Evolutionary conservation across 345 rosid species (phyloP).

Genomic region (Physaria fendleri): DNA sequence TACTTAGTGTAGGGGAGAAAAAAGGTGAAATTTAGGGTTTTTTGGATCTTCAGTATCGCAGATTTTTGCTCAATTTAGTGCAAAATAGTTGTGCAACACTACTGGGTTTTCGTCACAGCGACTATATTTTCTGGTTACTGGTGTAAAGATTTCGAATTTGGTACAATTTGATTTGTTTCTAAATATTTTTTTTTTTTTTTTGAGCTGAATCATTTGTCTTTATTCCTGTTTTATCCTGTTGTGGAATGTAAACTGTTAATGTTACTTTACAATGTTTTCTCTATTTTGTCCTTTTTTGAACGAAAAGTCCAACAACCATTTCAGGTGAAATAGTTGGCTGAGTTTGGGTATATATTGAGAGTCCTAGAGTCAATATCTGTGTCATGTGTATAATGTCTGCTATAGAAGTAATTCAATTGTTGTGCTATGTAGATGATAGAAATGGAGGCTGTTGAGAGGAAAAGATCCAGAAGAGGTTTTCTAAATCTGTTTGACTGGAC

Average conservation of each 20-base stretch:
- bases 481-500: slow-evolving; percentile 81
- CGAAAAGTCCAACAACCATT: background rate
- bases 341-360: background rate
- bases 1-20: background rate
- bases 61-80: background rate
- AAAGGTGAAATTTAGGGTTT: slow-evolving; percentile 23
- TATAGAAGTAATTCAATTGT: slow-evolving; percentile 8
- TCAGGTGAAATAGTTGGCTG: background rate
- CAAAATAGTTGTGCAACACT: no score
- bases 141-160: background rate
- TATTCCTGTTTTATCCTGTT: slow-evolving; percentile 4
- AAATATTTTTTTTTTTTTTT: background rate
- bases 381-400: background rate
- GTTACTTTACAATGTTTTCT: slow-evolving; percentile 12
- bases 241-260: background rate
- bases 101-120: background rate
- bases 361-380: background rate
- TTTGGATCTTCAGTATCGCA: background rate
- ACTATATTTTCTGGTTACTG: background rate
- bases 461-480: slow-evolving; percentile 64
- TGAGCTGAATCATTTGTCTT: slow-evolving; percentile 7
- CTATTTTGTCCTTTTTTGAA: slow-evolving; percentile 10
- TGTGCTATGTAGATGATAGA: slow-evolving; percentile 31
- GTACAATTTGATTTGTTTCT: slow-evolving; percentile 1
- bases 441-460: slow-evolving; percentile 65